Percentiles rank a stretch among this genome's conserved stretches.
phyloP scores from a whole-genome alignment of 2,329 filamentous ascomycete genomes.

The Xylariaceae sp. region DNA sequence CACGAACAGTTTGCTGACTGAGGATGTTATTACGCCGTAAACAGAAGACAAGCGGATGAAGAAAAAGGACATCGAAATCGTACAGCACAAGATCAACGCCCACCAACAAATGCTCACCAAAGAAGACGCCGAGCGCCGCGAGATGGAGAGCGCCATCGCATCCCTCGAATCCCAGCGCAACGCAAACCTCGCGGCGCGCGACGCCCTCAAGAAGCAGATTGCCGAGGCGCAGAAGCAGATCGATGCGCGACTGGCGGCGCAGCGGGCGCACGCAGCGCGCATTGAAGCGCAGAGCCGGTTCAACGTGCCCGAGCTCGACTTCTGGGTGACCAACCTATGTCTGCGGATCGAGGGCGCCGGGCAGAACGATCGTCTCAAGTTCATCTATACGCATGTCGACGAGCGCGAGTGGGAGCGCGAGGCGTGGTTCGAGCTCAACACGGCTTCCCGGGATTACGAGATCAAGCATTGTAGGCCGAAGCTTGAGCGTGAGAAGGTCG shows the following conservation, averaged over 20 bases:
- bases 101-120: conserved; percentile 71
- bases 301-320: conserved; percentile 89
- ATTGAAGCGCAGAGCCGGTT: conserved; percentile 79
- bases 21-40: neutral
- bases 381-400: conserved; percentile 81
- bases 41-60: conserved; percentile 88
- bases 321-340: conserved; percentile 90
- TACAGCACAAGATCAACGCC: conserved; percentile 63
- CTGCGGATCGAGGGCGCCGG: conserved; percentile 86
- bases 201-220: conserved; percentile 56
- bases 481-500: conserved; percentile 71
- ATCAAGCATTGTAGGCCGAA: conserved; percentile 77
- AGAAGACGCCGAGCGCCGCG: conserved; percentile 68
- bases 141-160: conserved; percentile 63
- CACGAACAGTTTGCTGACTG: conserved; percentile 1
- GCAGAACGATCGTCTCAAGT: conserved; percentile 77
- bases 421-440: conserved; percentile 89
- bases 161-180: conserved; percentile 56
- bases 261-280: conserved; percentile 65
- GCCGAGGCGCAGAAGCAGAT: conserved; percentile 65
- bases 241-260: conserved; percentile 62
- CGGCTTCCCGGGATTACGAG: conserved; percentile 75
- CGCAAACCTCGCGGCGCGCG: conserved; percentile 51
- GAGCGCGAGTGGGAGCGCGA: conserved; percentile 84
- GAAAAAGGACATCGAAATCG: conserved; percentile 79